These are phyloP conservation scores for Tanacetum coccineum DNA, from an alignment of 129 eudicot species.

Conservation along the genomic window DNA sequence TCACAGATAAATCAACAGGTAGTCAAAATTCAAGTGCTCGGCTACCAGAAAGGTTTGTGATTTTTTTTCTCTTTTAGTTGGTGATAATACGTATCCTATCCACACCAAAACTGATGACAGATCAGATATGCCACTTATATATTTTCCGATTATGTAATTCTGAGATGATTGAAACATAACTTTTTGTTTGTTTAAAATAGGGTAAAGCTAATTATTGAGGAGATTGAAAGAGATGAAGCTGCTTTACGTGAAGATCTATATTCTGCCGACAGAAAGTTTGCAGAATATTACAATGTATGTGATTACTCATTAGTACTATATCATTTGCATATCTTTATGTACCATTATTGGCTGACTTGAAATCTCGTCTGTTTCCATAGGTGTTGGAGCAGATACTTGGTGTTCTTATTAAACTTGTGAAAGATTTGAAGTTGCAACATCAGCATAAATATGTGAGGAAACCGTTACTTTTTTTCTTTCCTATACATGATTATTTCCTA, in stretches of 20 bases:
- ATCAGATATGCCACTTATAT: too few relatives aligned
- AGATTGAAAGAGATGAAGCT: constrained; percentile 95
- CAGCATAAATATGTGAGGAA: constrained; percentile 91
- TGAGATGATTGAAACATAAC: background rate
- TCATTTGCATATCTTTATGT: background rate
- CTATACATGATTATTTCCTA: background rate
- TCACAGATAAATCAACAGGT: constrained; percentile 57
- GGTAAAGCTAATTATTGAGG: constrained; percentile 90
- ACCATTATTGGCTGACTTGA: constrained; percentile 5
- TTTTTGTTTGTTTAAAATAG: constrained; percentile 34
- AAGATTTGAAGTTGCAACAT: constrained; percentile 91
- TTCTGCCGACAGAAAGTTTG: constrained; percentile 95
- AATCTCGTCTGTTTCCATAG: constrained; percentile 36
- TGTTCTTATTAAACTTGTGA: constrained; percentile 95
- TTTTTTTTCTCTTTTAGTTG: background rate
- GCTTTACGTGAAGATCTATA: constrained; percentile 91
- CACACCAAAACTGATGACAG: too few relatives aligned
- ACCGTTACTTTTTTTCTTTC: background rate
- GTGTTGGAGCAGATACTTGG: constrained; percentile 98
- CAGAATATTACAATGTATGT: constrained; percentile 90
- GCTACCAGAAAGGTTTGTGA: constrained; percentile 90
- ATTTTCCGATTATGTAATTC: background rate
- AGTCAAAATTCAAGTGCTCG: constrained; percentile 70
- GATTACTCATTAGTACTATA: constrained; percentile 23
- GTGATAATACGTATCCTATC: background rate